Evolutionary conservation across 2,329 filamentous ascomycete genomes (phyloP).

Genomic region (Aspergillus floridensis): DNA sequence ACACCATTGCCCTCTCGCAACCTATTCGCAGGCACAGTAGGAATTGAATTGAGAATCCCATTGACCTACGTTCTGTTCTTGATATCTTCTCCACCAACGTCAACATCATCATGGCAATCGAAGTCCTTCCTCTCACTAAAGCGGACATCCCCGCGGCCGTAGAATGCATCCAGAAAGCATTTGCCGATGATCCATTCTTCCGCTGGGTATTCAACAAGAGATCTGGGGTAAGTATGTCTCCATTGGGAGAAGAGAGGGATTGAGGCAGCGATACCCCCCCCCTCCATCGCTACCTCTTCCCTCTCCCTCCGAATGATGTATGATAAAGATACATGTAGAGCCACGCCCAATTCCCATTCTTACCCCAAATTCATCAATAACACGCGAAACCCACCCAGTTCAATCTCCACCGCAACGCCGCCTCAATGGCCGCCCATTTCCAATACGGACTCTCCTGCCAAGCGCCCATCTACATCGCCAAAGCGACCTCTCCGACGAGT

Average conservation of each 20-base stretch:
- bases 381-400: conserved; percentile 46
- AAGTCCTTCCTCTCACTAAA: conserved; percentile 56
- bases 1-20: conserved; percentile 35
- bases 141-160: conserved; percentile 63
- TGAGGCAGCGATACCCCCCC: neutral
- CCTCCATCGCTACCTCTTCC: neutral
- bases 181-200: conserved; percentile 66
- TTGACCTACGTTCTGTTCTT: conserved; percentile 5
- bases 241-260: neutral
- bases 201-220: conserved; percentile 63
- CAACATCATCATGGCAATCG: conserved; percentile 47
- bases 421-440: conserved; percentile 64
- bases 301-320: conserved; percentile 3
- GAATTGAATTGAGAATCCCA: conserved; percentile 21
- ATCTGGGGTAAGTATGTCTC: conserved; percentile 47
- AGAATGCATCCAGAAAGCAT: conserved; percentile 64
- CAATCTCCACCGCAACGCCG: conserved; percentile 58
- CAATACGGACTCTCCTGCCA: conserved; percentile 59
- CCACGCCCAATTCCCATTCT: neutral
- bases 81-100: conserved; percentile 1
- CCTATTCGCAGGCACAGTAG: conserved; percentile 32
- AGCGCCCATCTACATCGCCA: conserved; percentile 66
- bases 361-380: neutral
- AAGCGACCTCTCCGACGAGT: conserved; percentile 53
- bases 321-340: conserved; percentile 11